These are phyloP conservation scores for Penicillium malachiteum DNA, from an alignment of 495 filamentous ascomycete species.

Conservation along the genomic window DNA sequence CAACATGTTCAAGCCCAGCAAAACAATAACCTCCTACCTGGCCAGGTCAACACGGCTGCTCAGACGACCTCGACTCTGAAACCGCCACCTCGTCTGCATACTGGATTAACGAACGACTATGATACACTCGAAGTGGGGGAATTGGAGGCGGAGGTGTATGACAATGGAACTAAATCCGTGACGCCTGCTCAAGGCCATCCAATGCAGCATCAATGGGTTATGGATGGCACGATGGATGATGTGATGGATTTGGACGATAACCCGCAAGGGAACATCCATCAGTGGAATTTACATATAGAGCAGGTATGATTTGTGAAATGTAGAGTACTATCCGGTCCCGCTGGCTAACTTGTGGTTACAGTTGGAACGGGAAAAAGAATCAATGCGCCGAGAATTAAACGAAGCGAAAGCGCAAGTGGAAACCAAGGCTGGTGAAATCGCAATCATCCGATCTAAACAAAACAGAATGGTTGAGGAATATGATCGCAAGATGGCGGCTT, in stretches of 20 bases:
- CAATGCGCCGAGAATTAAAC: constrained; percentile 45
- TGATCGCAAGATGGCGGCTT: constrained; percentile 49
- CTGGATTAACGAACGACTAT: constrained; percentile 50
- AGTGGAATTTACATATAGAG: constrained; percentile 19
- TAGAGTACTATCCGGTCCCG: not conserved
- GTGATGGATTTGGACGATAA: constrained; percentile 35
- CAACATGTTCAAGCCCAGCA: not conserved
- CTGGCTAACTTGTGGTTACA: constrained; percentile 21
- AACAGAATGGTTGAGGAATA: constrained; percentile 54
- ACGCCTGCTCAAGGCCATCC: constrained; percentile 21
- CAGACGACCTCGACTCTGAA: constrained; percentile 14
- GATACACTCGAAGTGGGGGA: constrained; percentile 57
- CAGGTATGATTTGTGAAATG: not conserved
- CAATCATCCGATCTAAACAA: constrained; percentile 65
- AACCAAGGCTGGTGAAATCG: constrained; percentile 63
- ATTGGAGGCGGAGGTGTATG: constrained; percentile 52
- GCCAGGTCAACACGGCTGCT: too few species aligned
- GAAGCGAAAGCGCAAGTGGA: constrained; percentile 48
- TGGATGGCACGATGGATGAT: constrained; percentile 14
- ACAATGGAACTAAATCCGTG: constrained; percentile 35
- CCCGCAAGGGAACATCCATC: constrained; percentile 15
- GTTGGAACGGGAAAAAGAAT: constrained; percentile 54
- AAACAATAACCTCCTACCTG: too few species aligned
- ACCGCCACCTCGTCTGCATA: constrained; percentile 35
- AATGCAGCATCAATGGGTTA: constrained; percentile 5